A percentile compares a stretch with the other conserved stretches of the same genome.
These are phyloP conservation scores for Udeniomyces megalosporus DNA, from an alignment of 768 basidiomycete species.

Conservation along the genomic window DNA sequence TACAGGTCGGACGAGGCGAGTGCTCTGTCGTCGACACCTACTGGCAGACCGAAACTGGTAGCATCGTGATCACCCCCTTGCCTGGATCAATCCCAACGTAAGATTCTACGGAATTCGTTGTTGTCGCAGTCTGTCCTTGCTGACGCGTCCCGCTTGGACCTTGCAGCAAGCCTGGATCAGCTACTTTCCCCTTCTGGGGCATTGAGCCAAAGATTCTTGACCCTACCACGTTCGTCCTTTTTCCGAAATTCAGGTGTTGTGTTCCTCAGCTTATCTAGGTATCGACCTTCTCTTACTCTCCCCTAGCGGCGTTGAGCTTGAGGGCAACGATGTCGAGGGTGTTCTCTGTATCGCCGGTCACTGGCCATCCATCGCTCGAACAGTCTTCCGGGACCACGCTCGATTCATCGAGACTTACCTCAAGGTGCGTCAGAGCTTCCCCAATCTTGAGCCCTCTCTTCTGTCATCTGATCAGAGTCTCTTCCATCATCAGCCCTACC, in stretches of 20 bases:
- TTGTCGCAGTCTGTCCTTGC: not conserved
- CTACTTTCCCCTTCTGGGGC: conserved; percentile 96
- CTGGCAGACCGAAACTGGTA: conserved; percentile 97
- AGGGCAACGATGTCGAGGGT: conserved; percentile 75
- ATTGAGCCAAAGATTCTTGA: conserved; percentile 79
- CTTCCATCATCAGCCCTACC: conserved; percentile 22
- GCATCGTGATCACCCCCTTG: conserved; percentile 84
- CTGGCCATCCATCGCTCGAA: conserved; percentile 91
- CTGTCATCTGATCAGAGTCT: too few species aligned
- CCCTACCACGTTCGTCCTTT: conserved; percentile 33
- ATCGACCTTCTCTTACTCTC: not conserved
- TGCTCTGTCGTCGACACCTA: conserved; percentile 90
- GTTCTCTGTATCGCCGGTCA: conserved; percentile 69
- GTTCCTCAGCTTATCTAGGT: not conserved
- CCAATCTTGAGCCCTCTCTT: conserved; percentile 23
- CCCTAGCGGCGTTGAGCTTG: conserved; percentile 46
- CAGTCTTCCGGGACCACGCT: conserved; percentile 81
- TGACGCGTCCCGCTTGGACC: not conserved
- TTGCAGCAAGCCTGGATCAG: conserved; percentile 64
- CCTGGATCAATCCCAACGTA: conserved; percentile 79
- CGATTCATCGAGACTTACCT: conserved; percentile 65
- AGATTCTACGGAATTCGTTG: not conserved
- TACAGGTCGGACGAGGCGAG: conserved; percentile 64
- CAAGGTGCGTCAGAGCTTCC: conserved; percentile 25
- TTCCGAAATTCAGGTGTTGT: not conserved